Conservation (phyloP, 208 protist species). For the Spironucleus salmonicida region DNA sequence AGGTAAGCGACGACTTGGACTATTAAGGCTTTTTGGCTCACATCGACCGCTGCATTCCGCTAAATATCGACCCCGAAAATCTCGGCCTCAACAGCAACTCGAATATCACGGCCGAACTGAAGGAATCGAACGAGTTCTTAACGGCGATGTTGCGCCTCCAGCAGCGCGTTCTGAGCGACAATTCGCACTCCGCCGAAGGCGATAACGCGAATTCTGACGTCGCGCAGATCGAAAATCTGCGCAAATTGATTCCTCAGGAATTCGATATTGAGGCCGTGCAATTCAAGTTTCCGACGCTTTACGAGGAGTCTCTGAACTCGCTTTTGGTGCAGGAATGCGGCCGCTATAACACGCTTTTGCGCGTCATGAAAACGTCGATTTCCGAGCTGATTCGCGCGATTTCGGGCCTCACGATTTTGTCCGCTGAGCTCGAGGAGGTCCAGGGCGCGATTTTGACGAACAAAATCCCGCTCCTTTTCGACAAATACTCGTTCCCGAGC, state of each 20-base stretch:
- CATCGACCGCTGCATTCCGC: too few species aligned
- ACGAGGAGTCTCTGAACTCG: constrained; percentile 92
- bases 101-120: too few species aligned
- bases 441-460: constrained; percentile 72
- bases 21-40: too few species aligned
- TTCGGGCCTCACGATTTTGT: constrained; percentile 83
- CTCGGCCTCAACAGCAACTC: too few species aligned
- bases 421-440: constrained; percentile 75
- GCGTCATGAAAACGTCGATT: constrained; percentile 65
- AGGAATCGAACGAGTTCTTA: too few species aligned
- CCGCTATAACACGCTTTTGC: constrained; percentile 76
- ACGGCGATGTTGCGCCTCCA: too few species aligned
- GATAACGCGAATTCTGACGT: not conserved
- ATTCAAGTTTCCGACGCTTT: constrained; percentile 67
- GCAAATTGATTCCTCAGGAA: constrained; percentile 55
- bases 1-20: too few species aligned
- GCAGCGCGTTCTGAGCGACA: too few species aligned
- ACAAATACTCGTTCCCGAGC: constrained; percentile 54
- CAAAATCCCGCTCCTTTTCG: constrained; percentile 64
- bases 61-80: too few species aligned
- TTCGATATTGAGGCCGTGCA: constrained; percentile 45
- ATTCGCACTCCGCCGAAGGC: too few species aligned
- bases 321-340: constrained; percentile 86
- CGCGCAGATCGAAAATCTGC: constrained; percentile 40
- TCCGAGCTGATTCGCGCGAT: constrained; percentile 78